Conservation (phyloP, 2,329 filamentous ascomycete species). For the Aspergillus felis region DNA sequence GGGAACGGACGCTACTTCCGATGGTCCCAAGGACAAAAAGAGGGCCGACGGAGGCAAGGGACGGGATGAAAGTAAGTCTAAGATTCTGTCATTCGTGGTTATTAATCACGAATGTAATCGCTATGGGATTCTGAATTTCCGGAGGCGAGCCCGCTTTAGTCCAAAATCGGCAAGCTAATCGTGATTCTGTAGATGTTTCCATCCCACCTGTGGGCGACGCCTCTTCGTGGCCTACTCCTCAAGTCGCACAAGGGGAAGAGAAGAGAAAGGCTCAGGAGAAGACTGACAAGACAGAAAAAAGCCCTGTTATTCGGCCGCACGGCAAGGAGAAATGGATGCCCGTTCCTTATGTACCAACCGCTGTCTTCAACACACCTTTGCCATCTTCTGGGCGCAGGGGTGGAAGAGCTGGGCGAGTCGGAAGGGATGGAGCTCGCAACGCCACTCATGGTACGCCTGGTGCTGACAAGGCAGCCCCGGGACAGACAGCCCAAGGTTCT, state of each 20-base stretch:
- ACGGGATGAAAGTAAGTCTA: constrained; percentile 32
- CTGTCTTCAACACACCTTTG: constrained; percentile 81
- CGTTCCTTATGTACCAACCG: constrained; percentile 76
- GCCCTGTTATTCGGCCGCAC: constrained; percentile 51
- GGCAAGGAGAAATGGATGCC: constrained; percentile 82
- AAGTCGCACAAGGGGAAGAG: constrained; percentile 70
- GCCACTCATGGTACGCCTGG: constrained; percentile 32
- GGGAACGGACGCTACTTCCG: constrained; percentile 24
- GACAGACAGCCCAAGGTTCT: constrained; percentile 23
- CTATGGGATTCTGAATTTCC: background rate
- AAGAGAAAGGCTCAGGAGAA: constrained; percentile 70
- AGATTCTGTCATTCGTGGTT: background rate
- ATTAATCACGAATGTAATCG: background rate
- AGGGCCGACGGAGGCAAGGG: constrained; percentile 40
- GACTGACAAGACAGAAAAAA: constrained; percentile 65
- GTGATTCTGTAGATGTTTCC: constrained; percentile 20
- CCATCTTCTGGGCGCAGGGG: constrained; percentile 49
- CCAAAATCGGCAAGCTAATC: constrained; percentile 12
- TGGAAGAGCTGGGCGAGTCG: constrained; percentile 54
- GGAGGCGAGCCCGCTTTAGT: constrained; percentile 4
- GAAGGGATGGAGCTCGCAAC: constrained; percentile 49
- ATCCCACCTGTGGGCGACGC: constrained; percentile 72
- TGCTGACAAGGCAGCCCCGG: constrained; percentile 32
- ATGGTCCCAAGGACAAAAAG: constrained; percentile 33
- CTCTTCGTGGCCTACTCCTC: constrained; percentile 84